phyloP scores from a whole-genome alignment of 108 stramenopile genomes.

The Skeletonema potamos region DNA sequence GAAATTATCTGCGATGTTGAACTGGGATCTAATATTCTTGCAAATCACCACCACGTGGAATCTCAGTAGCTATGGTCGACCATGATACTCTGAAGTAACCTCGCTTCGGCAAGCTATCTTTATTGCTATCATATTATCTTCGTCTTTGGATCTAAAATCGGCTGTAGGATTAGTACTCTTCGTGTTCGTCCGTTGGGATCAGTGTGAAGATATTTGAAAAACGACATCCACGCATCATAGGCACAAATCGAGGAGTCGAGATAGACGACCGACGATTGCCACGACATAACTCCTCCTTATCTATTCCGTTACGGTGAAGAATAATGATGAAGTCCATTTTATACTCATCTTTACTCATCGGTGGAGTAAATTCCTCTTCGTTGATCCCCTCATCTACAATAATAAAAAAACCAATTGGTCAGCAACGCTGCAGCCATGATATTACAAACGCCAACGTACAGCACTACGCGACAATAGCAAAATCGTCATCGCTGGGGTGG shows the following conservation, averaged over 20 bases:
- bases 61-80: too few species aligned
- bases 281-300: background rate
- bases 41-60: background rate
- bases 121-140: background rate
- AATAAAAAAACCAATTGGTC: background rate
- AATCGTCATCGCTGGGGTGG: background rate
- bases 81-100: background rate
- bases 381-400: background rate
- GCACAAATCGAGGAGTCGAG: too few species aligned
- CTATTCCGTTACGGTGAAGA: background rate
- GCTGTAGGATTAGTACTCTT: background rate
- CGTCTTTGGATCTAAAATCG: too few species aligned
- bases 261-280: background rate
- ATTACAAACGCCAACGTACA: background rate
- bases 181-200: background rate
- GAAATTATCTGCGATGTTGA: background rate
- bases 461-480: background rate
- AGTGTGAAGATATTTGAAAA: background rate
- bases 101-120: background rate
- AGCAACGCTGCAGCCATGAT: background rate
- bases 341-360: background rate
- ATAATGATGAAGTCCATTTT: background rate
- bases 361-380: background rate
- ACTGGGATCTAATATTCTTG: background rate
- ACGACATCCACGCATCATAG: background rate